Conservation (phyloP, 192 early-diverging fungal genomes). For the Thoreauomyces humboldtii region DNA sequence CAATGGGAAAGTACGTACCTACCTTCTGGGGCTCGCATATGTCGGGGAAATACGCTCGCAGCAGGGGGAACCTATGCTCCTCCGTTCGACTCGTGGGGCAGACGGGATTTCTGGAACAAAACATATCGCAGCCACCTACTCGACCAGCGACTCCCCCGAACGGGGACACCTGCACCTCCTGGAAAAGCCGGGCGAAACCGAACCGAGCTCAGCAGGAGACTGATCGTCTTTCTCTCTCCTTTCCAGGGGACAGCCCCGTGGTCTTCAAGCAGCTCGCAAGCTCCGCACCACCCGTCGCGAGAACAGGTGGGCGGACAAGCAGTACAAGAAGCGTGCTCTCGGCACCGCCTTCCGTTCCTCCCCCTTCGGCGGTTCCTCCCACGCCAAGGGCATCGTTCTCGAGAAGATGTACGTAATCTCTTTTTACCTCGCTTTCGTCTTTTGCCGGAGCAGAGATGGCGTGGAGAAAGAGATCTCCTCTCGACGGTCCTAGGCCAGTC, state of each 20-base stretch:
- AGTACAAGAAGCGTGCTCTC: conserved; percentile 97
- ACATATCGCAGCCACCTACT: not conserved
- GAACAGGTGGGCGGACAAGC: conserved; percentile 98
- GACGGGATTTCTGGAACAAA: not conserved
- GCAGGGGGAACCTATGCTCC: conserved; percentile 5
- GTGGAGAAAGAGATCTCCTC: no score
- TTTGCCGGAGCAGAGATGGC: no score
- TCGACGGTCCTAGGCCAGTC: no score
- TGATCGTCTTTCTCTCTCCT: not conserved
- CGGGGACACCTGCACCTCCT: not conserved
- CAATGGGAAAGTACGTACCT: conserved; percentile 15
- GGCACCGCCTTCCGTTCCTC: conserved; percentile 98
- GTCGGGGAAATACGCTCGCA: not conserved
- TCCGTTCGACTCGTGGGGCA: not conserved
- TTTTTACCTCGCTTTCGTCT: conserved; percentile 1
- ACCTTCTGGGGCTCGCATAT: not conserved
- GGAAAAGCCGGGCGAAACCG: no score
- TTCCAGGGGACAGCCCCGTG: conserved; percentile 84
- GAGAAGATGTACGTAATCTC: conserved; percentile 91
- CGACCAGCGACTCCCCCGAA: not conserved
- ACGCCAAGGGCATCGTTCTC: conserved; percentile 99
- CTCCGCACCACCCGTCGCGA: conserved; percentile 96
- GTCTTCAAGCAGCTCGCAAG: conserved; percentile 98
- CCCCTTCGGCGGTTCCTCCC: conserved; percentile 99
- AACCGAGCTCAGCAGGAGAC: not conserved